Percentiles rank a stretch among this genome's conserved stretches.
Evolutionary conservation across 371 early-diverging fungal genomes (phyloP).

Genomic region (Synchytrium microbalum): DNA sequence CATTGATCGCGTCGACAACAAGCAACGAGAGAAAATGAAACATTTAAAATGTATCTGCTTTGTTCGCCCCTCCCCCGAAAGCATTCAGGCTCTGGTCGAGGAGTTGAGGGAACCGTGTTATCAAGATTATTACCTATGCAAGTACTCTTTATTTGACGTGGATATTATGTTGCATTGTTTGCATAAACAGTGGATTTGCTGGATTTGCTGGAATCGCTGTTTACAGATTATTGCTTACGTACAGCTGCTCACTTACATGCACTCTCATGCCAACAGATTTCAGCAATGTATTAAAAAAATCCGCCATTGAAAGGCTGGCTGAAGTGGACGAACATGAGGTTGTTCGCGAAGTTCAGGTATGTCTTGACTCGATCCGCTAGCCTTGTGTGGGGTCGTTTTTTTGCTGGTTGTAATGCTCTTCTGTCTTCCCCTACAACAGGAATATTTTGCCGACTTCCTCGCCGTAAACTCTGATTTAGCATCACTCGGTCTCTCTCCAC

Average conservation of each 20-base stretch:
- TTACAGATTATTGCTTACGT: background rate
- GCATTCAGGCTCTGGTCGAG: slow-evolving; percentile 72
- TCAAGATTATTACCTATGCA: slow-evolving; percentile 90
- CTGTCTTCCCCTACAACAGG: no score
- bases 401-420: no score
- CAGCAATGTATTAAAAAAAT: slow-evolving; percentile 80
- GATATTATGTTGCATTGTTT: slow-evolving; percentile 2
- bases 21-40: slow-evolving; percentile 76
- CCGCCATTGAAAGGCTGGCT: slow-evolving; percentile 83
- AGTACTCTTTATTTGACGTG: slow-evolving; percentile 10
- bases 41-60: slow-evolving; percentile 92
- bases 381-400: slow-evolving; percentile 1
- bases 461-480: slow-evolving; percentile 78
- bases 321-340: slow-evolving; percentile 92
- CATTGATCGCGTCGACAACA: slow-evolving; percentile 84
- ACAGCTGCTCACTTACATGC: background rate
- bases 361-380: background rate
- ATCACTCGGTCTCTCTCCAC: slow-evolving; percentile 61
- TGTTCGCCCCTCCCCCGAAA: slow-evolving; percentile 74
- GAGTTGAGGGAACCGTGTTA: slow-evolving; percentile 87
- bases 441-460: slow-evolving; percentile 87
- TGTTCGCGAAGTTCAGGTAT: slow-evolving; percentile 84
- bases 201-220: no score
- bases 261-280: slow-evolving; percentile 80
- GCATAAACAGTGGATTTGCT: no score